Conservation (phyloP, 345 rosid genomes). For the Pistacia atlantica region DNA sequence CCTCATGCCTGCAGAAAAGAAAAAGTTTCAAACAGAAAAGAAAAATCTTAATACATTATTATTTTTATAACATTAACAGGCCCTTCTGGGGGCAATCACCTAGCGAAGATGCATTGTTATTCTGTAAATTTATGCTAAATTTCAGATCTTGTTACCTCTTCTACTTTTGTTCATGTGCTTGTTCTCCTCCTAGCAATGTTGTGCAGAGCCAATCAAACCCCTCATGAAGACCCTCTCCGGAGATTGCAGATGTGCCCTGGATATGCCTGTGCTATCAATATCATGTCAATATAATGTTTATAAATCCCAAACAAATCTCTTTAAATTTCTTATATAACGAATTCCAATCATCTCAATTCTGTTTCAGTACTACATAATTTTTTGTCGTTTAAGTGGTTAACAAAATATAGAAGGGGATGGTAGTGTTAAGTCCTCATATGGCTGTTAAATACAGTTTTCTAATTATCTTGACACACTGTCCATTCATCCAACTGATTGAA, state of each 20-base stretch:
- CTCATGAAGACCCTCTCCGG: slow-evolving; percentile 84
- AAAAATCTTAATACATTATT: not conserved
- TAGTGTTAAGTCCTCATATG: not conserved
- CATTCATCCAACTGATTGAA: too few relatives aligned
- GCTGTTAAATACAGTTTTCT: too few relatives aligned
- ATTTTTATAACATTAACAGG: not conserved
- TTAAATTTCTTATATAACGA: too few relatives aligned
- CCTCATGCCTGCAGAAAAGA: slow-evolving; percentile 20
- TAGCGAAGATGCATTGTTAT: not conserved
- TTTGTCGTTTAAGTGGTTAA: not conserved
- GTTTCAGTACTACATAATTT: not conserved
- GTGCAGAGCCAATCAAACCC: slow-evolving; percentile 87
- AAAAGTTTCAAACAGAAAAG: too few relatives aligned
- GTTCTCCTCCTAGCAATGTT: slow-evolving; percentile 60
- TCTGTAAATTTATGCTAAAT: too few relatives aligned
- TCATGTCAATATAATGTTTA: not conserved
- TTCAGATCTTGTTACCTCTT: slow-evolving; percentile 6
- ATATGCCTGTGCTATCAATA: slow-evolving; percentile 56
- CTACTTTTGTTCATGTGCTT: not conserved
- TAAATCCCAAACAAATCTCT: too few relatives aligned
- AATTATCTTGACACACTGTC: too few relatives aligned
- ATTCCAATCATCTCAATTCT: not conserved
- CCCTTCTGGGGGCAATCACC: not conserved
- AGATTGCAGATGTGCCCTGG: slow-evolving; percentile 80
- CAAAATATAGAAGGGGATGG: not conserved